Percentiles rank a stretch among this genome's conserved stretches.
phyloP scores from a whole-genome alignment of 2,329 filamentous ascomycete genomes.

The Ascochyta koolunga region DNA sequence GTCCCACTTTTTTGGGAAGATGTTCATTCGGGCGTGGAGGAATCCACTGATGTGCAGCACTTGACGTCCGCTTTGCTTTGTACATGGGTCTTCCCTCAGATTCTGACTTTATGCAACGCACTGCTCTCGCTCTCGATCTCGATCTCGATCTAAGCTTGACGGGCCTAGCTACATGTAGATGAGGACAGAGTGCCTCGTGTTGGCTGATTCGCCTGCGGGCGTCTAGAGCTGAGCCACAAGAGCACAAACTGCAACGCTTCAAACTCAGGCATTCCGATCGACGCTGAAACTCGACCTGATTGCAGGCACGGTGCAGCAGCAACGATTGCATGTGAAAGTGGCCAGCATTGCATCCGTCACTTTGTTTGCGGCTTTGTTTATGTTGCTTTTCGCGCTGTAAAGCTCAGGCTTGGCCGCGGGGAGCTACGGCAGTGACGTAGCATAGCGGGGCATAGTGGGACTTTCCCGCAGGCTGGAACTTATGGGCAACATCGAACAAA shows the following conservation, averaged over 20 bases:
- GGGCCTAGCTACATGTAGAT: constrained; percentile 13
- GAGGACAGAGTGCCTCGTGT: constrained; percentile 6
- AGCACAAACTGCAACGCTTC: constrained; percentile 4
- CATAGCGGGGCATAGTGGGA: constrained; percentile 5
- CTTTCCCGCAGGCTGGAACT: constrained; percentile 13
- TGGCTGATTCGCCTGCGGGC: constrained; percentile 12
- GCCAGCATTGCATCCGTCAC: constrained; percentile 2
- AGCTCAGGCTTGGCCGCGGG: constrained; percentile 10
- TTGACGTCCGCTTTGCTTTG: constrained; percentile 12
- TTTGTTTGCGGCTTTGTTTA: constrained; percentile 15
- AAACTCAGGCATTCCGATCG: background rate
- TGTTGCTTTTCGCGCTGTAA: constrained; percentile 5
- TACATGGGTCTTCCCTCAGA: constrained; percentile 9
- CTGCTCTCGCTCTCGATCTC: constrained; percentile 14
- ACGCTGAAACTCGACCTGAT: background rate
- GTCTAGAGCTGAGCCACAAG: constrained; percentile 14
- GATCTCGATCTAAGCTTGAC: constrained; percentile 11
- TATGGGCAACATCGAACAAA: constrained; percentile 14
- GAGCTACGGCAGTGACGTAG: constrained; percentile 13
- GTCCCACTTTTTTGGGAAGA: background rate
- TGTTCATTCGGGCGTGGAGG: background rate
- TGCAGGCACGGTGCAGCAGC: background rate
- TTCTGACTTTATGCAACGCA: constrained; percentile 7
- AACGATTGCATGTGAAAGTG: constrained; percentile 2
- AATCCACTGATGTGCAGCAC: constrained; percentile 12